These are phyloP conservation scores for Nicotiana otophora DNA, from an alignment of 257 asterid genomes.

Conservation along the genomic window DNA sequence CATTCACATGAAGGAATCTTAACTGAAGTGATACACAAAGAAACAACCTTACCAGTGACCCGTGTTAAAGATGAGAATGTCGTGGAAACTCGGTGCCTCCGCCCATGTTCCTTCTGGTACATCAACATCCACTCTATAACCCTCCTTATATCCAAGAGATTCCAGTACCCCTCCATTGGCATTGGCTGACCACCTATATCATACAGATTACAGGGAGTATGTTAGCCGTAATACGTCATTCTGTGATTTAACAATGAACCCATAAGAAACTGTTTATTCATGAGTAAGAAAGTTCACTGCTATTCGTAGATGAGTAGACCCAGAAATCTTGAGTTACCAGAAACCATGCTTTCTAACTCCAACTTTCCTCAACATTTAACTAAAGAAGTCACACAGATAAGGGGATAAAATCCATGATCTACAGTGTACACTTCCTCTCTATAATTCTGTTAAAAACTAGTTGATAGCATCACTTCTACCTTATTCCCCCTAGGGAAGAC, in stretches of 20 bases:
- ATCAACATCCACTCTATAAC: conserved; percentile 85
- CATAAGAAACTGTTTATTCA: conserved; percentile 6
- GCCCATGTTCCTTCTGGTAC: conserved; percentile 88
- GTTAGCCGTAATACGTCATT: background rate
- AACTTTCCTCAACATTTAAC: background rate
- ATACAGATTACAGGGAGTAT: background rate
- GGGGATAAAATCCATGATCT: background rate
- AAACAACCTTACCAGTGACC: conserved; percentile 75
- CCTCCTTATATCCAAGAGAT: conserved; percentile 88
- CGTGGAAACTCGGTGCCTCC: conserved; percentile 66
- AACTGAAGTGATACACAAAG: background rate
- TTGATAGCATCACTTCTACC: background rate
- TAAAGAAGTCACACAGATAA: background rate
- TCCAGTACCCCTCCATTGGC: conserved; percentile 55
- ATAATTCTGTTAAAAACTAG: background rate
- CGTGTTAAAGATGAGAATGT: conserved; percentile 80
- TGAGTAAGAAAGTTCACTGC: background rate
- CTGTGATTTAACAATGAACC: background rate
- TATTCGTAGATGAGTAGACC: background rate
- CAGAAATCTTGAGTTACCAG: background rate
- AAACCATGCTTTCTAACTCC: background rate
- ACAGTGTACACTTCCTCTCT: background rate
- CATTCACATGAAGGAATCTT: background rate
- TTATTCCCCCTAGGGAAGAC: background rate
- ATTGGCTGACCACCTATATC: conserved; percentile 72